Conservation (phyloP, 768 basidiomycete genomes). For the Mycena pura region DNA sequence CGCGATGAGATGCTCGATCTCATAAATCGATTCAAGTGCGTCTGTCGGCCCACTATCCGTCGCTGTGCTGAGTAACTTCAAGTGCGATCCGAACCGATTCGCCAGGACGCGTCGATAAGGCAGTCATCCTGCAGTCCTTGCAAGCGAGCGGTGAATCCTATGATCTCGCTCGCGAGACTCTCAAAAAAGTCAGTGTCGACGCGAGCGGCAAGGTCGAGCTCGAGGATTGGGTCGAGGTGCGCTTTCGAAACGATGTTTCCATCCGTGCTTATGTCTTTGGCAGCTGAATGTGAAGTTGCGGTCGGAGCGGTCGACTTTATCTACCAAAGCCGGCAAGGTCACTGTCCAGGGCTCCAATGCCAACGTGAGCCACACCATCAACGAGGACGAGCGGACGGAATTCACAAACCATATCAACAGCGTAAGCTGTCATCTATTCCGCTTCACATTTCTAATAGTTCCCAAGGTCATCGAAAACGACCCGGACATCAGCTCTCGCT, state of each 20-base stretch:
- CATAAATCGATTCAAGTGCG: constrained; percentile 95
- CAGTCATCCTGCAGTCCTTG: constrained; percentile 77
- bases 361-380: constrained; percentile 96
- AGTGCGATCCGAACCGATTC: constrained; percentile 81
- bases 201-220: constrained; percentile 95
- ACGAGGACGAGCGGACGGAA: constrained; percentile 93
- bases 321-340: constrained; percentile 85
- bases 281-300: constrained; percentile 86
- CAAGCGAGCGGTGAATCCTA: constrained; percentile 88
- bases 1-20: constrained; percentile 95
- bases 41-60: constrained; percentile 24
- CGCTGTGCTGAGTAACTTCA: constrained; percentile 22
- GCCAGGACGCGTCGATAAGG: constrained; percentile 85
- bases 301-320: constrained; percentile 49
- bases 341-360: constrained; percentile 94
- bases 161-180: constrained; percentile 85
- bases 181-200: constrained; percentile 94
- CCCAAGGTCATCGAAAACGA: constrained; percentile 90
- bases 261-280: constrained; percentile 25
- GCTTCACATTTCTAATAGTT: constrained; percentile 1
- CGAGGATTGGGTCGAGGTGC: constrained; percentile 97
- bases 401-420: constrained; percentile 99
- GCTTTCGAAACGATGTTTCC: constrained; percentile 32
- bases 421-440: constrained; percentile 64
- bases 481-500: constrained; percentile 77